These are phyloP conservation scores for Oenanthe javanica DNA, from an alignment of 140 eudicot species.

Conservation along the genomic window DNA sequence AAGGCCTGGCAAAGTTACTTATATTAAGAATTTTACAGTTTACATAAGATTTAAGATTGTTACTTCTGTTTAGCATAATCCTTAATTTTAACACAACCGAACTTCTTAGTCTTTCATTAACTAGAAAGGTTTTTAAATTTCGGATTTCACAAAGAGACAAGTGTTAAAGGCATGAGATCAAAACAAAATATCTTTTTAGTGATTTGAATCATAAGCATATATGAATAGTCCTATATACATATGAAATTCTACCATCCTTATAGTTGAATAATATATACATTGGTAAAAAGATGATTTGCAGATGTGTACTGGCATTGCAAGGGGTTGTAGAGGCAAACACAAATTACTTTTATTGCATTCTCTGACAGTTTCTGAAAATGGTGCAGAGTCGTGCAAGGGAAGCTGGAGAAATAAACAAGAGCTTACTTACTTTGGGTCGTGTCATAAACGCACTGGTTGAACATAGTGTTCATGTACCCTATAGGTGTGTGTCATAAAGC, in stretches of 20 bases:
- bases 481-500: conserved; percentile 42
- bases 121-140: background rate
- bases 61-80: background rate
- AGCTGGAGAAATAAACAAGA: conserved; percentile 89
- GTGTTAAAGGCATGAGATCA: background rate
- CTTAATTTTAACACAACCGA: background rate
- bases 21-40: background rate
- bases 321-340: background rate
- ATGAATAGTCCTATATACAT: background rate
- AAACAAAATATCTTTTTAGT: background rate
- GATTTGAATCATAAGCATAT: background rate
- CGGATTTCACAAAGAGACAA: background rate
- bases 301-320: background rate
- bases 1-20: background rate
- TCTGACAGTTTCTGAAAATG: background rate
- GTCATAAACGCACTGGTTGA: conserved; percentile 78
- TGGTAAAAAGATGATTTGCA: background rate
- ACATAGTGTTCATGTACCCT: conserved; percentile 71
- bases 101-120: background rate
- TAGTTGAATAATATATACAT: background rate
- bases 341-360: background rate
- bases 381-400: conserved; percentile 76
- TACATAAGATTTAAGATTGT: background rate
- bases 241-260: background rate
- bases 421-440: conserved; percentile 84